phyloP scores from a whole-genome alignment of 345 rosid genomes.

The Gynandropsis gynandra region DNA sequence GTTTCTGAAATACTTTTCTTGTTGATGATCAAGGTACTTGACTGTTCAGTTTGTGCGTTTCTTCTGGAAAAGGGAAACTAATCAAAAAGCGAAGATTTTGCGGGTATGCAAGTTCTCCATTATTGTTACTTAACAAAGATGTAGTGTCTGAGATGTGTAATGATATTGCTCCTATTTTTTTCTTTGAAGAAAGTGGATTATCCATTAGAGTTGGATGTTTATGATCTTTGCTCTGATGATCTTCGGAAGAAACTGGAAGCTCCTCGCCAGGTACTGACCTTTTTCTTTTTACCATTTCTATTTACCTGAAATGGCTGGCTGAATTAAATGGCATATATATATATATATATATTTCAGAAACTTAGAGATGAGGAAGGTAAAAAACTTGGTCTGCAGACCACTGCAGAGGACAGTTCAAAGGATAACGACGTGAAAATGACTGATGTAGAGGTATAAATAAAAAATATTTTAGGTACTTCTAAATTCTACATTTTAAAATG shows the following conservation, averaged over 20 bases:
- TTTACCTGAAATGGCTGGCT: background rate
- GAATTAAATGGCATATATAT: constrained; percentile 10
- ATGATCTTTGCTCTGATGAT: constrained; percentile 84
- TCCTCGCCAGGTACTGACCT: constrained; percentile 69
- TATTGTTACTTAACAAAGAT: constrained; percentile 3
- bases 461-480: background rate
- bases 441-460: constrained; percentile 54
- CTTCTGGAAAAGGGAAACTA: constrained; percentile 99
- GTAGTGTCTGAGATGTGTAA: background rate
- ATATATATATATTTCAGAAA: constrained; percentile 32
- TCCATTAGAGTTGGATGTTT: constrained; percentile 87
- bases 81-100: constrained; percentile 96
- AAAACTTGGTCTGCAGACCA: constrained; percentile 70
- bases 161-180: constrained; percentile 12
- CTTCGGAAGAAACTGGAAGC: constrained; percentile 65
- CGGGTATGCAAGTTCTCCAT: constrained; percentile 44
- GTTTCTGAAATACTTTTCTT: constrained; percentile 10
- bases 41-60: constrained; percentile 98
- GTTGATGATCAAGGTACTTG: constrained; percentile 57
- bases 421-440: constrained; percentile 66
- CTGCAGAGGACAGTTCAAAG: constrained; percentile 39
- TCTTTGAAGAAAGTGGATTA: constrained; percentile 87
- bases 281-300: constrained; percentile 7
- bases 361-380: constrained; percentile 87
- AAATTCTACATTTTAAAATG: background rate